These are phyloP conservation scores for Artemisia argyi DNA, from an alignment of 129 eudicot species.

Conservation along the genomic window DNA sequence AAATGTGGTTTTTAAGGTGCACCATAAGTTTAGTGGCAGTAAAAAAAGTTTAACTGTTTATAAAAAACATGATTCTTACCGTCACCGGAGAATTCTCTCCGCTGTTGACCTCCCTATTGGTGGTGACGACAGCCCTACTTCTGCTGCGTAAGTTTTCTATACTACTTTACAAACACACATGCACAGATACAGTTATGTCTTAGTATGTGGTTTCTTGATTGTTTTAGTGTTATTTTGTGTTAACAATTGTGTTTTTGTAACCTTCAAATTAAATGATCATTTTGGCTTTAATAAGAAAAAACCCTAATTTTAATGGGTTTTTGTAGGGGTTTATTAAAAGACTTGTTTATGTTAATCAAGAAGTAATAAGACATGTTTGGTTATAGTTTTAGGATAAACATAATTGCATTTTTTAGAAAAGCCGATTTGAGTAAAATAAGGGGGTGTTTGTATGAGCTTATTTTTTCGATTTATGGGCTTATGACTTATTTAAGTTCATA, in stretches of 20 bases:
- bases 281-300: neutral
- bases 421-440: neutral
- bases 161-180: neutral
- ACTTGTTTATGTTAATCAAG: neutral
- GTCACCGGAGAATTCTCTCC: conserved; percentile 71
- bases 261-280: neutral
- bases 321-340: neutral
- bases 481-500: neutral
- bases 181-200: neutral
- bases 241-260: neutral
- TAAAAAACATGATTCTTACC: conserved; percentile 53
- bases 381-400: neutral
- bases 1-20: conserved; percentile 64
- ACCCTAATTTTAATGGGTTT: neutral
- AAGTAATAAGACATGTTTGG: neutral
- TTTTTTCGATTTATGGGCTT: neutral
- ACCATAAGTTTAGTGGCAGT: conserved; percentile 53
- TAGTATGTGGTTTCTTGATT: neutral
- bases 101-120: conserved; percentile 72
- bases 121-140: conserved; percentile 74
- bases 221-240: neutral
- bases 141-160: conserved; percentile 54
- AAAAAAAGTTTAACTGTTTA: conserved; percentile 31
- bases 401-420: neutral
- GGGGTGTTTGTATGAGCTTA: neutral